Conservation (phyloP, 768 basidiomycete genomes). For the Xanthoconium stramineum region DNA sequence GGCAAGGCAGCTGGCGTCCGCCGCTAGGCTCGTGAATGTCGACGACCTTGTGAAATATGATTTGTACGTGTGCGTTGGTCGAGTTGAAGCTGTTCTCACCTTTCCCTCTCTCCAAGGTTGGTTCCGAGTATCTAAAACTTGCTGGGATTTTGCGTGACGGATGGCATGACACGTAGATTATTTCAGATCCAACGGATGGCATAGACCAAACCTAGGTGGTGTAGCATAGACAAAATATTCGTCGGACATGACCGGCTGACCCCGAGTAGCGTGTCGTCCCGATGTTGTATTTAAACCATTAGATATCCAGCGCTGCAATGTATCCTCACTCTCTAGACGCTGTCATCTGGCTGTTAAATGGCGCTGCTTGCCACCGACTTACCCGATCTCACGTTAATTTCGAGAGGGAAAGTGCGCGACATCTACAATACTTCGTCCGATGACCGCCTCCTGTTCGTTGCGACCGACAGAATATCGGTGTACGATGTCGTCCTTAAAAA, state of each 20-base stretch:
- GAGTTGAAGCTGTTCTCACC: conserved; percentile 8
- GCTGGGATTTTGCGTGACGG: conserved; percentile 1
- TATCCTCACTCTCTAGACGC: not conserved
- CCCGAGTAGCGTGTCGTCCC: conserved; percentile 9
- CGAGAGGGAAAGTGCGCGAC: conserved; percentile 94
- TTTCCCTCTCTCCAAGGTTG: conserved; percentile 38
- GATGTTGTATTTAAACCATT: conserved; percentile 6
- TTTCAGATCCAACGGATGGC: not conserved
- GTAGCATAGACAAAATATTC: conserved; percentile 18
- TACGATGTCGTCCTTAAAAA: conserved; percentile 95
- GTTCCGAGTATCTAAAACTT: conserved; percentile 41
- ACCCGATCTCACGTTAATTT: conserved; percentile 64
- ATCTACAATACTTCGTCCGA: conserved; percentile 77
- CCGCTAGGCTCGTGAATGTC: conserved; percentile 65
- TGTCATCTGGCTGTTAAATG: conserved; percentile 14
- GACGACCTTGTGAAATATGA: conserved; percentile 89
- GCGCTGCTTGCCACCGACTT: conserved; percentile 52
- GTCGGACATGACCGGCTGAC: conserved; percentile 10
- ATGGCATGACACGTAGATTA: conserved; percentile 13
- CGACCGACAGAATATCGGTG: conserved; percentile 93
- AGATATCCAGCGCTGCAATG: conserved; percentile 1
- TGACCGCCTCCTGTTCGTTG: conserved; percentile 83
- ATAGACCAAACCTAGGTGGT: conserved; percentile 8
- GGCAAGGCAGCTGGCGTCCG: conserved; percentile 80
- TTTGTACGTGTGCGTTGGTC: conserved; percentile 52